phyloP scores from a whole-genome alignment of 2,329 filamentous ascomycete species.

The Helicocarpus griseus region DNA sequence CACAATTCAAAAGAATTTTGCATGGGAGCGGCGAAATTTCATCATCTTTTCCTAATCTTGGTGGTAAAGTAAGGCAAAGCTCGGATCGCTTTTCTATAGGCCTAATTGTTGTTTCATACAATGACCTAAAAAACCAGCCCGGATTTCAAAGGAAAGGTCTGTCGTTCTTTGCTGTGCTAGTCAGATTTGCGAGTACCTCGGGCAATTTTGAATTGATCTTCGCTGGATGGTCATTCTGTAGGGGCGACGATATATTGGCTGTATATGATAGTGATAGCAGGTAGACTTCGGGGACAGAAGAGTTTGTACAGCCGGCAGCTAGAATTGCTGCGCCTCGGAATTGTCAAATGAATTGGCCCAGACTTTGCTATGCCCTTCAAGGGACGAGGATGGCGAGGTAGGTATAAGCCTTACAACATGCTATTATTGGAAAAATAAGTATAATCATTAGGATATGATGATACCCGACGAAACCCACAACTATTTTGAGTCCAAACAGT shows the following conservation, averaged over 20 bases:
- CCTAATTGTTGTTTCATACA: constrained; percentile 88
- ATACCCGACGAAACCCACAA: background rate
- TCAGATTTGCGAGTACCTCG: constrained; percentile 73
- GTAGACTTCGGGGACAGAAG: constrained; percentile 92
- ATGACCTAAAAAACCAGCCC: constrained; percentile 96
- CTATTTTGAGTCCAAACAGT: background rate
- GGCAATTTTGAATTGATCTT: constrained; percentile 78
- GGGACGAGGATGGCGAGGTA: background rate
- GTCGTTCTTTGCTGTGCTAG: constrained; percentile 83
- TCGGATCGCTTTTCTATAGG: constrained; percentile 39
- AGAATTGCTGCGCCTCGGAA: constrained; percentile 58
- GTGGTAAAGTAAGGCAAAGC: background rate
- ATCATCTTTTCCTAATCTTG: background rate
- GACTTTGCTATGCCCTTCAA: background rate
- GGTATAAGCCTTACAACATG: constrained; percentile 1
- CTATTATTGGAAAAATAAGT: constrained; percentile 1
- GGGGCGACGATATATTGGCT: background rate
- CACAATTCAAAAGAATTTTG: background rate
- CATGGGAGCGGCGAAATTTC: background rate
- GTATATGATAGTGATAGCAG: constrained; percentile 90
- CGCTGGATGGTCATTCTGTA: constrained; percentile 61
- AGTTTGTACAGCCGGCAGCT: constrained; percentile 91
- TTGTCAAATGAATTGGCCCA: background rate
- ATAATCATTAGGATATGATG: constrained; percentile 3
- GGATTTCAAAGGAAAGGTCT: constrained; percentile 72